Percentiles rank a stretch among this genome's conserved stretches.
These are phyloP conservation scores for Paxillus rubicundulus DNA, from an alignment of 768 basidiomycete genomes.

Conservation along the genomic window DNA sequence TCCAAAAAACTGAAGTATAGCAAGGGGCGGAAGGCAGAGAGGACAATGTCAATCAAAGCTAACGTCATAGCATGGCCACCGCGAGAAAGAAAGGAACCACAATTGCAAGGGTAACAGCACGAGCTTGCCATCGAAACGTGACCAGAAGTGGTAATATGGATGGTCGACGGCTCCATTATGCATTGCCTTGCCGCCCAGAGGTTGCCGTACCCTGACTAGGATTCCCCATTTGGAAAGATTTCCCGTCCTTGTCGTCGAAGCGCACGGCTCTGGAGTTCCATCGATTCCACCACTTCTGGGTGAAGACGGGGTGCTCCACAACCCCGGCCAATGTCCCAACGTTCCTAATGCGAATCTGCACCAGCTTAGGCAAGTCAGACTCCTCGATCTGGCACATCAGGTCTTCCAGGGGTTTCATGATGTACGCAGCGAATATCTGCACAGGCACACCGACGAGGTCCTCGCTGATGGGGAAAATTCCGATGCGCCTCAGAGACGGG, in stretches of 20 bases:
- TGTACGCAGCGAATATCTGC: constrained; percentile 37
- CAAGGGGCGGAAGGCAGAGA: background rate
- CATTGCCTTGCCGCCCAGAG: background rate
- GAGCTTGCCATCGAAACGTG: no score
- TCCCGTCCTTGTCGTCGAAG: constrained; percentile 33
- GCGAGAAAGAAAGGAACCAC: no score
- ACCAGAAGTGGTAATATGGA: background rate
- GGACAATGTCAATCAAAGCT: no score
- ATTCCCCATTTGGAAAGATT: constrained; percentile 15
- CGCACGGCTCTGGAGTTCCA: constrained; percentile 29
- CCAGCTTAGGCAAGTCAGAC: constrained; percentile 33
- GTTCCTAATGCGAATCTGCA: constrained; percentile 41
- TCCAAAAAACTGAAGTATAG: background rate
- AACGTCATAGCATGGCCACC: no score
- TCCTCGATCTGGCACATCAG: constrained; percentile 37
- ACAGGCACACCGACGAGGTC: constrained; percentile 36
- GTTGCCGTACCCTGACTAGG: background rate
- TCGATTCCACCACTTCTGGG: constrained; percentile 28
- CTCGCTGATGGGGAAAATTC: constrained; percentile 42
- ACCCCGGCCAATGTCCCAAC: constrained; percentile 37
- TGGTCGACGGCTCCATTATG: background rate
- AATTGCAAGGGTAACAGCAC: no score
- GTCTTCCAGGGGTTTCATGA: constrained; percentile 41
- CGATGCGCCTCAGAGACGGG: constrained; percentile 40
- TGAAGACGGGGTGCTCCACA: constrained; percentile 23